Evolutionary conservation across 805 yeast species (phyloP).

Genomic region (Teunomyces atbi): DNA sequence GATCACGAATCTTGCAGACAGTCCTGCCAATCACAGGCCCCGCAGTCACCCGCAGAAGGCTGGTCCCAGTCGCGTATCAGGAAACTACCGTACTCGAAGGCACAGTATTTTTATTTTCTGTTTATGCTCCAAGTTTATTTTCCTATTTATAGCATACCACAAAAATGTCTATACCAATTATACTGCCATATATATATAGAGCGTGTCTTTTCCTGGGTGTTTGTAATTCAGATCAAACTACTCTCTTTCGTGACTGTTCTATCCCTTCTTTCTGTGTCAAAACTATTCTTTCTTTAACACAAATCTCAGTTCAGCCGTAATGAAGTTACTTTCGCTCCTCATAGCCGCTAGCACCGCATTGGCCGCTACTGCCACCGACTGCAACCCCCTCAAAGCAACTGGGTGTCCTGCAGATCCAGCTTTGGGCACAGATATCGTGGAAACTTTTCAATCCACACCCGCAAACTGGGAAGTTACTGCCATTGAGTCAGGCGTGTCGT

Average conservation of each 20-base stretch:
- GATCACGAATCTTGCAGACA: too few species aligned
- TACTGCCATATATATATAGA: too few species aligned
- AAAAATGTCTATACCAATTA: background rate
- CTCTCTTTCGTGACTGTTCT: too few species aligned
- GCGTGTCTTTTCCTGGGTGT: too few species aligned
- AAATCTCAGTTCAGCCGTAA: background rate
- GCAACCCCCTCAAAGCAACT: conserved; percentile 25
- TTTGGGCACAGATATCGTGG: conserved; percentile 52
- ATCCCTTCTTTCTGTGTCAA: background rate
- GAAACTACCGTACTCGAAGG: background rate
- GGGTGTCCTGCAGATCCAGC: conserved; percentile 49
- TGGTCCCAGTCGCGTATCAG: background rate
- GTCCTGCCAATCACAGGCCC: background rate
- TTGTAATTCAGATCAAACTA: too few species aligned
- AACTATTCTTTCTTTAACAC: background rate
- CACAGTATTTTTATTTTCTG: background rate
- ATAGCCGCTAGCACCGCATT: conserved; percentile 4
- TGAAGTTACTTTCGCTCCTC: conserved; percentile 2
- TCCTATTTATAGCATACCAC: conserved; percentile 1
- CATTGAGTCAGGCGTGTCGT: conserved; percentile 37
- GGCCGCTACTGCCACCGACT: conserved; percentile 12
- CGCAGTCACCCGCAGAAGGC: background rate
- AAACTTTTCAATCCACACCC: conserved; percentile 50
- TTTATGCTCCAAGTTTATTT: background rate
- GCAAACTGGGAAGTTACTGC: conserved; percentile 41